These are phyloP conservation scores for Pythium grandisporangium DNA, from an alignment of 352 stramenopile genomes.

Conservation along the genomic window DNA sequence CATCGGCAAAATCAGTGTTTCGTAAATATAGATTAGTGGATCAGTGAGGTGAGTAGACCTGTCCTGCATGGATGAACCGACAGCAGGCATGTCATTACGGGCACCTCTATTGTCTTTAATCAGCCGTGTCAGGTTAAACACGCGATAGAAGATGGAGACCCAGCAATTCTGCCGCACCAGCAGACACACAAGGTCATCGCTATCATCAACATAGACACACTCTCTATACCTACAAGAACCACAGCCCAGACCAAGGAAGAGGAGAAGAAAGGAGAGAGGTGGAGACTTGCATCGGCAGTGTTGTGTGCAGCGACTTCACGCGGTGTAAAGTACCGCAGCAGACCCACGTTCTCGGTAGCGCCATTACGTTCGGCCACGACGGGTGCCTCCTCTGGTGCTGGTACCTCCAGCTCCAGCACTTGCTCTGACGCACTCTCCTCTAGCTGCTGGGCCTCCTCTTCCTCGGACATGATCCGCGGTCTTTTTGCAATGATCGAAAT, in stretches of 20 bases:
- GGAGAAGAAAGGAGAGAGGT: too few species aligned
- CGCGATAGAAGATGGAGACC: constrained; percentile 62
- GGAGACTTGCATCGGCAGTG: constrained; percentile 35
- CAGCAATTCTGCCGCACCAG: constrained; percentile 85
- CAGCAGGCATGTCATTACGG: background rate
- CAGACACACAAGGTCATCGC: background rate
- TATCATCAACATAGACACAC: too few species aligned
- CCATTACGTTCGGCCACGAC: too few species aligned
- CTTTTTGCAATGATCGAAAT: background rate
- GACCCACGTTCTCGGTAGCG: too few species aligned
- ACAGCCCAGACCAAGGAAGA: too few species aligned
- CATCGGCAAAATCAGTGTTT: too few species aligned
- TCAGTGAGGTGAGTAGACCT: background rate
- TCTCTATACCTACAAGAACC: too few species aligned
- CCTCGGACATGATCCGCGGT: too few species aligned
- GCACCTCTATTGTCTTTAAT: constrained; percentile 53
- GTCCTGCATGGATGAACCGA: background rate
- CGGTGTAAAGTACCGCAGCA: constrained; percentile 59
- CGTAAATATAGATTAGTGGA: too few species aligned
- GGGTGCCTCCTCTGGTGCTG: too few species aligned
- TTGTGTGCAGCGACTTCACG: constrained; percentile 82
- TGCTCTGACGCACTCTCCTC: background rate
- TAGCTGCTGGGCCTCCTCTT: constrained; percentile 3
- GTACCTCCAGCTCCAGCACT: too few species aligned
- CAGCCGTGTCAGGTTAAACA: constrained; percentile 79